phyloP scores from a whole-genome alignment of 305 asterid genomes.

The Ilex paraguariensis region DNA sequence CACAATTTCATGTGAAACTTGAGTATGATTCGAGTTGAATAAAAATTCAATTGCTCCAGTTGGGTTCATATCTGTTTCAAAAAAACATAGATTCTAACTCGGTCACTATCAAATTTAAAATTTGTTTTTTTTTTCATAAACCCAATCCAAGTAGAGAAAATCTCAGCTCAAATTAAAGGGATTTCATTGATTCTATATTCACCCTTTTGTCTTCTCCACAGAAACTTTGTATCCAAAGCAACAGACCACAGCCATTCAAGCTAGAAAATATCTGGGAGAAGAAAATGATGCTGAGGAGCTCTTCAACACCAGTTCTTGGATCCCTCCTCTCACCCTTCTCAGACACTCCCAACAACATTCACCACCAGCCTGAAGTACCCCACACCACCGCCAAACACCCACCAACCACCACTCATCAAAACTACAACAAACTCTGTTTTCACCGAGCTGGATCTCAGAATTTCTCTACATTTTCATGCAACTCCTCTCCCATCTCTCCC shows the following conservation, averaged over 20 bases:
- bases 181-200: too few species aligned
- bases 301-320: conserved; percentile 83
- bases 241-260: background rate
- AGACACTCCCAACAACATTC: conserved; percentile 44
- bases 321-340: conserved; percentile 52
- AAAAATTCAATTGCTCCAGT: too few species aligned
- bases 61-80: too few species aligned
- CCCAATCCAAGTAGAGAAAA: too few species aligned
- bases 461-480: conserved; percentile 23
- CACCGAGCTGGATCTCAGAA: conserved; percentile 27
- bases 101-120: too few species aligned
- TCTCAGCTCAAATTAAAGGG: too few species aligned
- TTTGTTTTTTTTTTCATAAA: too few species aligned
- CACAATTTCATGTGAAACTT: too few species aligned
- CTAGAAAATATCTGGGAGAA: conserved; percentile 2
- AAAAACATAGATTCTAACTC: too few species aligned
- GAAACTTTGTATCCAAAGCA: background rate
- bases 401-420: conserved; percentile 23
- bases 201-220: background rate
- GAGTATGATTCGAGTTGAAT: too few species aligned
- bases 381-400: conserved; percentile 27
- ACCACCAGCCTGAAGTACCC: conserved; percentile 27
- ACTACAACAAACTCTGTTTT: conserved; percentile 29
- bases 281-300: conserved; percentile 68
- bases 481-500: conserved; percentile 40